Base-by-base conservation (phyloP, 208 protist species). In the Leishmania braziliensis region DNA sequence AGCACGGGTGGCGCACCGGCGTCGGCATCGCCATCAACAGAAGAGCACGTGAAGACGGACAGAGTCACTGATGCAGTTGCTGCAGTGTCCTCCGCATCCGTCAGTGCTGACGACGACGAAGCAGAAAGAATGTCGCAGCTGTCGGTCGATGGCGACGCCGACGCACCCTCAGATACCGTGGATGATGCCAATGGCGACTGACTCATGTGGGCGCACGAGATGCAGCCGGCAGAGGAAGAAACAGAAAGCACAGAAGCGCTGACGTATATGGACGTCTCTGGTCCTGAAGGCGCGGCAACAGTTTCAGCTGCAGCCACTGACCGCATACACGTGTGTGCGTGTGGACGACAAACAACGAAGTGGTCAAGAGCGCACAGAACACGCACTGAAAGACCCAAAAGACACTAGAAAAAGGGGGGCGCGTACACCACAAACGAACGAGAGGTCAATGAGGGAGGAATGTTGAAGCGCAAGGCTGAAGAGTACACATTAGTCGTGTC, bases 141-240 rank as follows among this genome's bases (percentile, higher is more conserved):
- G 23, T 6, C 6, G 9, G 39, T 36, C 23, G 69, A 51, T 51
- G 46, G 33, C 39, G 46, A 23, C n/a, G n/a, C 26, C 43, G 46
- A 54, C 23, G 39, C 39, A 73, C 23, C 33, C 23, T n/a, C 48
- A 2, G 69, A 54, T 53, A 23, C 69, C 43, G 43, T 73, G 9
- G 69, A 73, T 54, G 69, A 51, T 29, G 26, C 43, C 9, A 54
- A n/a, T 29, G 69, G 54, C 46, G 69, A 73, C 69, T 51, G 69
- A 53, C 69, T 73, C 69, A 73, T 73, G 69, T 20, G 26, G 29
- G 46, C 69, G 69, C n/a, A 73, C 6, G n/a, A 53, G 69, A 73
- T 73, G 39, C 69, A 73, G 46, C 9, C 26, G 8, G 39, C 36
- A 23, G 26, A 14, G 1, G 23, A 51, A 51, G 46, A 73, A 73